Base-by-base conservation (phyloP, 1,284 basidiomycete genomes). In the Tilletia indica region DNA sequence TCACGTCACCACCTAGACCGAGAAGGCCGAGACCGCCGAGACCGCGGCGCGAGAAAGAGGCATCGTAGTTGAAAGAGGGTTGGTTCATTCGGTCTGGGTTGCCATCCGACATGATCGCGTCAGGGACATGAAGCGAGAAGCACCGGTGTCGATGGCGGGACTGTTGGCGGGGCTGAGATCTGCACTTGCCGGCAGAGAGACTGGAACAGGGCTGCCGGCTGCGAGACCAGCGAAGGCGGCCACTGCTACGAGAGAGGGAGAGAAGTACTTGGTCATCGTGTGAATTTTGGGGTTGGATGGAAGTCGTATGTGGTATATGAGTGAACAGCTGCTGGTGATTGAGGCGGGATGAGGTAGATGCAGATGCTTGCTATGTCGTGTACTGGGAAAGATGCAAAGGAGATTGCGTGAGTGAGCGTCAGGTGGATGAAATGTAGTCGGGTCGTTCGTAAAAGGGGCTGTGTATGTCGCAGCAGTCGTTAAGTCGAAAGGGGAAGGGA, bases 21-120 rank as follows among this genome's bases (percentile, higher is more conserved):
- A 58, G 56, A 34, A 58, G 56, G 34, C 56, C 56, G 21, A 58
- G 56, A 6, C 56, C 56, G 42, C 42, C 42, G 14, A 45, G 42
- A 45, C 42, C 42, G 42, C 56, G 56, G 34, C 56, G 56, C 5
- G 56, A n/a, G 34, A 58, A 58, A 25, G 16, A 25, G 56, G 56
- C 56, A 14, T 58, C 56, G 56, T 58, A 58, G 56, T 58, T 58
- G 56, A 58, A 58, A n/a, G 56, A 58, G 34, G 56, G 56, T 12
- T 58, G 56, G 56, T 58, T 58, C 56, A 58, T 58, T 25, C 34
- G 56, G 34, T 58, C 56, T 12, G 56, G 56, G 56, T 34, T 58
- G 34, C 56, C 56, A 25, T 58, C 56, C 21, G 56, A 34, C 56
- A 58, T 58, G n/a, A 58, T 58, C 25, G 25, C 56, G 21, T 58